Evolutionary conservation across 2,329 filamentous ascomycete species (phyloP).

Genomic region (Ceratocystis cubensis): DNA sequence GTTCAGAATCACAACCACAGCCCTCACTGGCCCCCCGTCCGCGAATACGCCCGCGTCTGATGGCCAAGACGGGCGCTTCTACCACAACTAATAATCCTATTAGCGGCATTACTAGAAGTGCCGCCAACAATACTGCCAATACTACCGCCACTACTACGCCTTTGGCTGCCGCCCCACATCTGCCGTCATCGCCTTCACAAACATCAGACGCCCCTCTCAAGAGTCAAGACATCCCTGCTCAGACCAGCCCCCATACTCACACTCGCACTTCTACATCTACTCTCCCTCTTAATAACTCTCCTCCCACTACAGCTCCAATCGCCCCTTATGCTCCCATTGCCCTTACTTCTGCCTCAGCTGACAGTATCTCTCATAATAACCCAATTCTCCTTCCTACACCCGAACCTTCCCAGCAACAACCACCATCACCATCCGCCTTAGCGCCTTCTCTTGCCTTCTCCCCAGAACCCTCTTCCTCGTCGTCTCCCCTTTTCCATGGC

Average conservation of each 20-base stretch:
- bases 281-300: not conserved
- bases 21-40: not conserved
- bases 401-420: not conserved
- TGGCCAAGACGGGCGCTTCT: not conserved
- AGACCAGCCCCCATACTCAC: not conserved
- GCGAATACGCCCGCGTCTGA: not conserved
- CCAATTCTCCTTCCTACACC: not conserved
- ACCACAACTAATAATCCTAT: not conserved
- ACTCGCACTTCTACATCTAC: not conserved
- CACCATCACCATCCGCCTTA: too few relatives aligned
- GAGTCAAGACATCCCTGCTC: not conserved
- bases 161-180: conserved; percentile 9
- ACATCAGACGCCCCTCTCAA: not conserved
- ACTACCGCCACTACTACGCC: not conserved
- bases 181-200: not conserved
- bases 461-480: not conserved
- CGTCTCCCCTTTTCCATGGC: not conserved
- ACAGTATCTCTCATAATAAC: not conserved
- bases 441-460: not conserved
- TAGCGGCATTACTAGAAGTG: not conserved
- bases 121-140: not conserved
- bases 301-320: not conserved
- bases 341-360: not conserved
- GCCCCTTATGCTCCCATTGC: not conserved
- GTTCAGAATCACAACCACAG: not conserved